Conservation (phyloP, 2,329 filamentous ascomycete genomes). For the Intubia oerlemansii region DNA sequence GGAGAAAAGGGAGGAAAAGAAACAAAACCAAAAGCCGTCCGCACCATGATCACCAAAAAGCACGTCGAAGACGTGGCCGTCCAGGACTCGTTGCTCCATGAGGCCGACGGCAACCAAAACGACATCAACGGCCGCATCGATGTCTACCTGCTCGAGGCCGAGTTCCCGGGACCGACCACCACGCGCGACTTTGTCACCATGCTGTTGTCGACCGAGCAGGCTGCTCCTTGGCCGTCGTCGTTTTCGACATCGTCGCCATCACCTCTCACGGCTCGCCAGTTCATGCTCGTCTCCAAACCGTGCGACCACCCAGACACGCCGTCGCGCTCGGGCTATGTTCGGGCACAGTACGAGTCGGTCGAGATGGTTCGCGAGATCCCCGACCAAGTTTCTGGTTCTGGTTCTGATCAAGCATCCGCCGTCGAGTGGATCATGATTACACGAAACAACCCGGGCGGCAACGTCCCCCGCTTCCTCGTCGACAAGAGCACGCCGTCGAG, state of each 20-base stretch:
- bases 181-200: conserved; percentile 76
- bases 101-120: background rate
- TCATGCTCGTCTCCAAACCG: conserved; percentile 74
- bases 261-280: conserved; percentile 31
- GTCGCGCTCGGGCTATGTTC: conserved; percentile 49
- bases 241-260: no score
- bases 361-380: conserved; percentile 78
- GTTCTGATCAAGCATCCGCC: no score
- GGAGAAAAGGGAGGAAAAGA: no score
- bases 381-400: no score
- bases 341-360: conserved; percentile 76
- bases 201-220: conserved; percentile 27
- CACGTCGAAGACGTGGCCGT: conserved; percentile 41
- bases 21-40: conserved; percentile 53
- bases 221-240: background rate
- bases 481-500: conserved; percentile 68
- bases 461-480: conserved; percentile 77
- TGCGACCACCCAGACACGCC: conserved; percentile 56
- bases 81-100: conserved; percentile 17
- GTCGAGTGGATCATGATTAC: conserved; percentile 91
- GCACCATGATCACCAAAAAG: conserved; percentile 69
- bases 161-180: conserved; percentile 75
- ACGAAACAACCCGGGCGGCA: conserved; percentile 70
- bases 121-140: background rate
- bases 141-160: conserved; percentile 69